Evolutionary conservation across 495 filamentous ascomycete species (phyloP).

Genomic region (Geopyxis carbonaria): DNA sequence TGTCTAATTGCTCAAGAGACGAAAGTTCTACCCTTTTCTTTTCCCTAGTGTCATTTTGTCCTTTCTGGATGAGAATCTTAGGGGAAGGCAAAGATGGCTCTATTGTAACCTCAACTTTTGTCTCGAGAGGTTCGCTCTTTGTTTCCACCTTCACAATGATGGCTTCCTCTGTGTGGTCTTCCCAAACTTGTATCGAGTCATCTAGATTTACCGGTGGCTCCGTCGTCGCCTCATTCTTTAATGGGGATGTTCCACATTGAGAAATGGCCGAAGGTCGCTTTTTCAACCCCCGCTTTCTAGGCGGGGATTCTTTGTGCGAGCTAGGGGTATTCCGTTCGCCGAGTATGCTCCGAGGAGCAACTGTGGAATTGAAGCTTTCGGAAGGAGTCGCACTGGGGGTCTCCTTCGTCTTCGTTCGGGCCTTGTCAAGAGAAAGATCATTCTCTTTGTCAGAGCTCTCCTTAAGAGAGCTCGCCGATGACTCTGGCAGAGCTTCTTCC

Average conservation of each 20-base stretch:
- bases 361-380: not conserved
- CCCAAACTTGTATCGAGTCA: constrained; percentile 17
- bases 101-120: constrained; percentile 6
- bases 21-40: not conserved
- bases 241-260: constrained; percentile 8
- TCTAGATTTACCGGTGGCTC: constrained; percentile 3
- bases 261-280: constrained; percentile 14
- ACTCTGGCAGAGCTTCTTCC: not conserved
- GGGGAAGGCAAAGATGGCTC: not conserved
- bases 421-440: constrained; percentile 5
- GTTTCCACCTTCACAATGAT: constrained; percentile 5
- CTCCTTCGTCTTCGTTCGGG: not conserved
- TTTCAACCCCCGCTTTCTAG: constrained; percentile 18
- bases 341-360: constrained; percentile 10
- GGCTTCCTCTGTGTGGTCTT: constrained; percentile 8
- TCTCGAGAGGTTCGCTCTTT: constrained; percentile 4
- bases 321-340: not conserved
- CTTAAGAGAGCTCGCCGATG: not conserved
- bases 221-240: constrained; percentile 9
- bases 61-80: not conserved
- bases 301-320: constrained; percentile 16
- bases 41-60: not conserved
- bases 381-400: constrained; percentile 7
- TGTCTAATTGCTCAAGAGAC: not conserved
- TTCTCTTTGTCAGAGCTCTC: constrained; percentile 19